Evolutionary conservation across 2,329 filamentous ascomycete species (phyloP), one percentile per base, ranked within the genome.

Genomic region (Nothophoma quercina): DNA sequence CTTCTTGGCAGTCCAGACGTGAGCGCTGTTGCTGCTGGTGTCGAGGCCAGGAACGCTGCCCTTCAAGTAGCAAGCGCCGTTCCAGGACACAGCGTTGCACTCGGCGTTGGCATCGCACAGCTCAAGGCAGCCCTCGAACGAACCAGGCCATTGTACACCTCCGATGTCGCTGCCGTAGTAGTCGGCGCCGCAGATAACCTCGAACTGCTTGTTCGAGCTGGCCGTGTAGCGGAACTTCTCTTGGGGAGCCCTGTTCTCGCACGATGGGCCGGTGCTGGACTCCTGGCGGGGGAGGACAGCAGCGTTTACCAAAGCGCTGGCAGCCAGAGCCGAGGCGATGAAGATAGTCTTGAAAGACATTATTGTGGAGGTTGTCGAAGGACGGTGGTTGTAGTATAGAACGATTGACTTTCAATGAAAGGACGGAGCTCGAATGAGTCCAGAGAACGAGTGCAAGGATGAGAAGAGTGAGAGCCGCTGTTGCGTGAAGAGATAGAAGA

Each of bases 1-100:
- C 23, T 50, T 50, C 46, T 50, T 50, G 2, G 46, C 46, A n/a
- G 18, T 39, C 43, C 43, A 47, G 32, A 38, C 43, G 25, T 47
- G 34, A n/a, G n/a, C n/a, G n/a, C n/a, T n/a, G n/a, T n/a, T n/a
- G n/a, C n/a, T n/a, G n/a, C n/a, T n/a, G n/a, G n/a, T n/a, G 13
- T 13, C 34, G 13, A 39, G 16, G 6, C 7, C 13, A 29, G 30
- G n/a, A 22, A 21, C 35, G 21, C 26, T 48, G 21, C 26, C 40
- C 44, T 48, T 48, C 35, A 48, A 33, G 44, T 48, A 40, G 44
- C 44, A 48, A 28, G 21, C 19, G 3, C 44, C 44, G 35, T 32
- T 35, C 34, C 44, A 48, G 6, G 44, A 39, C 6, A 48, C 35
- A 33, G 10, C 28, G 15, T 25, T 28, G 19, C 44, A 48, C 13